Evolutionary conservation across 2,329 filamentous ascomycete species (phyloP), one percentile per base, ranked within the genome.

Genomic region (Pseudogymnoascus sp.): DNA sequence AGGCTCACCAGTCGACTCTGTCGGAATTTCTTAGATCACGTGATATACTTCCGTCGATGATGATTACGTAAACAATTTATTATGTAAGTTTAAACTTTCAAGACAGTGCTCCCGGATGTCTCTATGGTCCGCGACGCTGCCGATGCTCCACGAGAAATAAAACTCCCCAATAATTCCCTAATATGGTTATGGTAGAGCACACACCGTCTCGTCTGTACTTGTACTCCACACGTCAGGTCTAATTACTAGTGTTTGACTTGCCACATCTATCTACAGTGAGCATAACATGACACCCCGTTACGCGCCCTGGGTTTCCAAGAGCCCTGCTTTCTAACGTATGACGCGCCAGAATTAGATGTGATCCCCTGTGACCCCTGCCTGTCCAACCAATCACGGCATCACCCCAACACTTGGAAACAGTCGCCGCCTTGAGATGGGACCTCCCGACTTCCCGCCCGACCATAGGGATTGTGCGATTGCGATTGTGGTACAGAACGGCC

Each of bases 341-440:
- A 59, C 57, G 57, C 57, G 33, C 57, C 57, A 59, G 57, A 59
- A 59, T 40, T 37, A 39, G 57, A 59, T 54, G 29, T 35, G 29
- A 54, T 54, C 29, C 47, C 15, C 47, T 33, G n/a, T 7, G 47
- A 33, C 29, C 47, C 29, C 47, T 54, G 47, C n/a, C 9, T 13
- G 5, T 33, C 47, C 33, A 59, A 59, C 57, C 57, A 59, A 59
- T 59, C 57, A 54, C 6, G 29, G 9, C 9, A 4, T 29, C 47
- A 54, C 29, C 47, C 47, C 29, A 35, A 54, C 29, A 54, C 47
- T 54, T 54, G 47, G 47, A 54, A 54, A 54, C 47, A 33, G 47
- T 54, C 47, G 47, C 47, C 47, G 47, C 47, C 47, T 54, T 54
- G 47, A 54, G 47, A 54, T 33, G 47, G 47, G 26, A 54, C 47